These are phyloP conservation scores for Zymoseptoria crescenta DNA, from an alignment of 2,329 filamentous ascomycete species.

Conservation along the genomic window DNA sequence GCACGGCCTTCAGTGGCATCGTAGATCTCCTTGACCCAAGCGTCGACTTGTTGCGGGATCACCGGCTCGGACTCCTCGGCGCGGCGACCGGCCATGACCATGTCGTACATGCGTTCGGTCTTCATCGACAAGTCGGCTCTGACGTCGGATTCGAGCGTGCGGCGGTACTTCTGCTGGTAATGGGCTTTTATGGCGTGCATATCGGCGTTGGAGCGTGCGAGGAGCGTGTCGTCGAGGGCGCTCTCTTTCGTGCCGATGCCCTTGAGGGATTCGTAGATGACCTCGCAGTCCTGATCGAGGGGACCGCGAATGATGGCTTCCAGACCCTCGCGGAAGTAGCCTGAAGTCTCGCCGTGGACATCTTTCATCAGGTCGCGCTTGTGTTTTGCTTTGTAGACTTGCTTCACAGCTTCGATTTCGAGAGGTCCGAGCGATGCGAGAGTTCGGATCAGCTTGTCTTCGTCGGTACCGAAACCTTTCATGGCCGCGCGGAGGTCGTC, in stretches of 20 bases:
- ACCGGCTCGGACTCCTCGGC: slow-evolving; percentile 72
- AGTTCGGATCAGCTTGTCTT: slow-evolving; percentile 63
- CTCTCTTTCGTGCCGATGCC: slow-evolving; percentile 80
- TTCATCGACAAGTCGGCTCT: slow-evolving; percentile 75
- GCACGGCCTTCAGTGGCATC: slow-evolving; percentile 62
- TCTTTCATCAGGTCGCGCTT: slow-evolving; percentile 65
- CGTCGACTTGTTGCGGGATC: slow-evolving; percentile 63
- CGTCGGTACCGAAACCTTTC: slow-evolving; percentile 90
- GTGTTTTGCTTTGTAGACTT: slow-evolving; percentile 57
- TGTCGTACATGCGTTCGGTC: slow-evolving; percentile 76
- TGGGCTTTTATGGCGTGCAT: slow-evolving; percentile 74
- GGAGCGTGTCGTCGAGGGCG: slow-evolving; percentile 76
- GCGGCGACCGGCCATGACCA: slow-evolving; percentile 66
- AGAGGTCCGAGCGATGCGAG: slow-evolving; percentile 68
- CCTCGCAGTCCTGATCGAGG: slow-evolving; percentile 64
- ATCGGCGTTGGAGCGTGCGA: slow-evolving; percentile 79
- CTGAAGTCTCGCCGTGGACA: slow-evolving; percentile 65
- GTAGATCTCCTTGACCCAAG: slow-evolving; percentile 69
- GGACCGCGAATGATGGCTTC: slow-evolving; percentile 72
- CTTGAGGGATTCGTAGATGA: slow-evolving; percentile 62
- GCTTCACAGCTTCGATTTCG: slow-evolving; percentile 62
- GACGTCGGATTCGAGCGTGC: slow-evolving; percentile 63
- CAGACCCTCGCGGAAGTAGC: slow-evolving; percentile 67
- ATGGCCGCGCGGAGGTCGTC: slow-evolving; percentile 70
- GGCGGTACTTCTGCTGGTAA: slow-evolving; percentile 61